These are phyloP conservation scores for Anthostomella pinea DNA, from an alignment of 2,329 filamentous ascomycete genomes.

Conservation along the genomic window DNA sequence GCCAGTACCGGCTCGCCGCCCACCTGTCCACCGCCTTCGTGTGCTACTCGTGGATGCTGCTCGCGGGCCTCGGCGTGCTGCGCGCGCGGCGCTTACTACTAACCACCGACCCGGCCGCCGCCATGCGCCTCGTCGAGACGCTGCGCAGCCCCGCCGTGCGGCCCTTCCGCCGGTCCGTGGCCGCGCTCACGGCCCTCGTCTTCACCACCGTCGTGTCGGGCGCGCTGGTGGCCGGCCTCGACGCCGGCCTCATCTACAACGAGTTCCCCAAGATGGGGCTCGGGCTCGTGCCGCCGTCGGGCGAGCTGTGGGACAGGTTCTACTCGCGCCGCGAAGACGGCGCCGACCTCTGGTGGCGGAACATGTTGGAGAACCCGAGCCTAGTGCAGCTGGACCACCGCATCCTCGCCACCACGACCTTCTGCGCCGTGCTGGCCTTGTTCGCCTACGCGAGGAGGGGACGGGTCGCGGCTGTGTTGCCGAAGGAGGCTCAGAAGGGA, in stretches of 20 bases:
- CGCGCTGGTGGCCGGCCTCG: slow-evolving; percentile 87
- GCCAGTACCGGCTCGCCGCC: slow-evolving; percentile 86
- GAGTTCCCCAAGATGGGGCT: slow-evolving; percentile 95
- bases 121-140: slow-evolving; percentile 56
- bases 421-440: slow-evolving; percentile 73
- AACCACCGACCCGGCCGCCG: slow-evolving; percentile 60
- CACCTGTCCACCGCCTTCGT: slow-evolving; percentile 89
- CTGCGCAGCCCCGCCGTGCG: slow-evolving; percentile 67
- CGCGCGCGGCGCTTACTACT: slow-evolving; percentile 73
- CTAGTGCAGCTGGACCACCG: slow-evolving; percentile 95
- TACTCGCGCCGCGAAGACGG: slow-evolving; percentile 77
- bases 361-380: slow-evolving; percentile 95
- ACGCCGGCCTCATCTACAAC: slow-evolving; percentile 97
- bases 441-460: slow-evolving; percentile 77
- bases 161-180: slow-evolving; percentile 70
- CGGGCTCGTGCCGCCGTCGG: slow-evolving; percentile 74
- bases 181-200: slow-evolving; percentile 69
- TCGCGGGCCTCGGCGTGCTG: slow-evolving; percentile 81
- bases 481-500: slow-evolving; percentile 62
- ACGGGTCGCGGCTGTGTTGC: slow-evolving; percentile 55
- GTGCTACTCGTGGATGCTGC: slow-evolving; percentile 92
- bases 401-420: slow-evolving; percentile 85
- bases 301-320: slow-evolving; percentile 81
- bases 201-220: slow-evolving; percentile 93
- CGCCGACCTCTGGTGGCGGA: slow-evolving; percentile 91